Conservation (phyloP, 2,329 filamentous ascomycete genomes). For the Colletotrichum chlorophyti region DNA sequence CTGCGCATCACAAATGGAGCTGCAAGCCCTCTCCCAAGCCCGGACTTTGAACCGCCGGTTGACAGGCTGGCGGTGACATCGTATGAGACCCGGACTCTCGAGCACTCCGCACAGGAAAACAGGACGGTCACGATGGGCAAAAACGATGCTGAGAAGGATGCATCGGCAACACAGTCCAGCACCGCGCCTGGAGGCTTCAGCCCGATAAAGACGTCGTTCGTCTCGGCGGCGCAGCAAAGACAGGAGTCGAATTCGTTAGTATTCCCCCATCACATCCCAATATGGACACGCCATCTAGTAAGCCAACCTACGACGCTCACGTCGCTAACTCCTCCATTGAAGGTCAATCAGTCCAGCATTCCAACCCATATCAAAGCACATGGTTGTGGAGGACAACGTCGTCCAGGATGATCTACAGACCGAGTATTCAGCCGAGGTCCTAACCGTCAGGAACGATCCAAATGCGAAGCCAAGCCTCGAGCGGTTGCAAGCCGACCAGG, state of each 20-base stretch:
- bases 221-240: not conserved
- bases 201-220: constrained; percentile 16
- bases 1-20: constrained; percentile 68
- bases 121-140: not conserved
- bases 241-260: constrained; percentile 14
- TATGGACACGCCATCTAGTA: constrained; percentile 7
- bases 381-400: constrained; percentile 54
- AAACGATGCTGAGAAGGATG: not conserved
- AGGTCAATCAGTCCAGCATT: constrained; percentile 40
- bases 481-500: constrained; percentile 28
- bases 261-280: constrained; percentile 6
- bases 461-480: constrained; percentile 47
- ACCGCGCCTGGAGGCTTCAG: not conserved
- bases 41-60: constrained; percentile 29
- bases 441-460: constrained; percentile 50
- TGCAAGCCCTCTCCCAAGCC: constrained; percentile 56
- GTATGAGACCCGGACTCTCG: not conserved
- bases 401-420: constrained; percentile 47
- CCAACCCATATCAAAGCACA: constrained; percentile 55
- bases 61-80: not conserved
- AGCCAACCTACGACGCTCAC: constrained; percentile 38
- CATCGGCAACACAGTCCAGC: constrained; percentile 1
- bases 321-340: constrained; percentile 38
- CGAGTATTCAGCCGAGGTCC: constrained; percentile 44
- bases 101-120: not conserved